phyloP scores from a whole-genome alignment of 1,284 basidiomycete genomes.

The Ustilago esculenta region DNA sequence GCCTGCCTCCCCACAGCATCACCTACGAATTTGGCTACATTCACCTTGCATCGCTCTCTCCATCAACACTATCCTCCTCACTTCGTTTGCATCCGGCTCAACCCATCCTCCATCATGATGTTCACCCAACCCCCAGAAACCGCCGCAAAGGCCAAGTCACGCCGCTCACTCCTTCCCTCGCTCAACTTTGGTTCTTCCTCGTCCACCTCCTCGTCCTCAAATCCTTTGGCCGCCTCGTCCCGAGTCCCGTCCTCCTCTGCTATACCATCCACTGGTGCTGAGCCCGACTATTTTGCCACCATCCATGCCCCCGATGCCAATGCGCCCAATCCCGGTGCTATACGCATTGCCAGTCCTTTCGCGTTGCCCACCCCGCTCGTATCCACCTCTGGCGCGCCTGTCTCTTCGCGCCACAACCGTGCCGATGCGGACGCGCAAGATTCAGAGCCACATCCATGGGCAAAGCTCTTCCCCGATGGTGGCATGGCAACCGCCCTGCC shows the following conservation, averaged over 20 bases:
- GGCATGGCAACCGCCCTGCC: conserved; percentile 47
- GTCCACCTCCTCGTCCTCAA: conserved; percentile 13
- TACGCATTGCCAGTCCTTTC: conserved; percentile 45
- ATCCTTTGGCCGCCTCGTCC: conserved; percentile 5
- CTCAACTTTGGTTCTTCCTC: conserved; percentile 32
- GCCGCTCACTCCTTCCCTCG: conserved; percentile 28
- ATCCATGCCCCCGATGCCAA: conserved; percentile 26
- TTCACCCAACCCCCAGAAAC: conserved; percentile 34
- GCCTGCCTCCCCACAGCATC: background rate
- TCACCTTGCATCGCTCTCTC: too few species aligned
- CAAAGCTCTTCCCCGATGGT: conserved; percentile 39
- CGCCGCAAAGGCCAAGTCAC: conserved; percentile 23
- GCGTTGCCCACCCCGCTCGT: conserved; percentile 31
- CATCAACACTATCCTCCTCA: background rate
- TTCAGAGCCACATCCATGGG: conserved; percentile 40
- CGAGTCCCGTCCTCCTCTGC: conserved; percentile 10
- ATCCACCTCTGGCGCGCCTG: conserved; percentile 23
- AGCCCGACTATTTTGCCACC: conserved; percentile 46
- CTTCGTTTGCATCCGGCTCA: background rate
- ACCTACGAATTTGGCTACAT: too few species aligned
- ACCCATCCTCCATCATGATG: conserved; percentile 13
- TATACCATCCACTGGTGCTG: conserved; percentile 1
- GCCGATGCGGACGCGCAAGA: conserved; percentile 7
- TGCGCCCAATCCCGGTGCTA: conserved; percentile 12
- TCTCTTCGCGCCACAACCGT: conserved; percentile 2